Evolutionary conservation across 2,329 filamentous ascomycete genomes (phyloP), one percentile per base, ranked within the genome.

Genomic region (Botryosphaeria dothidea): DNA sequence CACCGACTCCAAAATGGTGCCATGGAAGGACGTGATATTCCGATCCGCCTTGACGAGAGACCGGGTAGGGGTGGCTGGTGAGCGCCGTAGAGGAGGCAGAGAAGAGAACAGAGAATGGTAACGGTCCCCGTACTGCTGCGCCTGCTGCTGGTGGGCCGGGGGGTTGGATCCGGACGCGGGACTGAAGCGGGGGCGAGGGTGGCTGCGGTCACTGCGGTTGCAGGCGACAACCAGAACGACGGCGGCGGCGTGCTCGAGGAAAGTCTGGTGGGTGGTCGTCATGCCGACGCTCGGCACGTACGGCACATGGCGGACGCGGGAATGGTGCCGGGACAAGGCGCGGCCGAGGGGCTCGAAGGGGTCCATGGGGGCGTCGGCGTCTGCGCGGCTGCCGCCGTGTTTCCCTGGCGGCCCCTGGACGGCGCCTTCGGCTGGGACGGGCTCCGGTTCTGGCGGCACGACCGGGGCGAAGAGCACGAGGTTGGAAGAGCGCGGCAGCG

Each of bases 331-430:
- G 56, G 86, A 85, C 56, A 93, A 75, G 49, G 86, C 84, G 67
- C 84, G 83, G 21, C 90, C 91, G 19, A 93, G 80, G 15, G 85
- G 83, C 74, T 93, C 90, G 71, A 93, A 93, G 0, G 90, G 91
- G 72, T 93, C 91, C 70, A 78, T 81, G 49, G 76, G 71, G 49
- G 78, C 70, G 68, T 69, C 67, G 11, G 41, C 56, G 27, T 29
- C 25, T 9, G 54, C 36, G 27, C 54, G 54, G 54, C 54, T 21
- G 15, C 17, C 43, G 19, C 6, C 11, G 23, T n/a, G 25, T 13
- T 31, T 45, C 19, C n/a, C n/a, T 19, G 21, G 34, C 52, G 27
- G n/a, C 17, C 27, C 31, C 31, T 62, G 45, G 27, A 49, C 45
- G 3, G 77, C 77, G 66, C 75, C 52, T 13, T 23, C 38, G 77